A percentile compares a stretch with the other conserved stretches of the same genome.
Conservation (phyloP, 441 rosid species). For the Erysimum cheiri region DNA sequence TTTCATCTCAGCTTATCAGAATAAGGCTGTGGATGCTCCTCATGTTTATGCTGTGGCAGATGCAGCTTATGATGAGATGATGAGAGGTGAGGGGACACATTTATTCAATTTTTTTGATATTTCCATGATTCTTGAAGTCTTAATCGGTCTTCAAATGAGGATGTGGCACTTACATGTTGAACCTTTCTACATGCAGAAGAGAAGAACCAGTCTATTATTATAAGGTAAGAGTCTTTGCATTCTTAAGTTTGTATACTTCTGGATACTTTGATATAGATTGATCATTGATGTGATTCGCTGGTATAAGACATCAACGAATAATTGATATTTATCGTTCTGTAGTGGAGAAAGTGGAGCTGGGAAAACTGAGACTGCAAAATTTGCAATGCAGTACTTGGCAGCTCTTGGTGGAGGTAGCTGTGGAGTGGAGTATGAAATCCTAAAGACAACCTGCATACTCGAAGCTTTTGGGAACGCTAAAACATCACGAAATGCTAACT, state of each 20-base stretch:
- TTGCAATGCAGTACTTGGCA: constrained; percentile 92
- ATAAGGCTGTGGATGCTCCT: constrained; percentile 68
- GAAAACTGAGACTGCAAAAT: constrained; percentile 97
- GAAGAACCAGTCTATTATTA: constrained; percentile 45
- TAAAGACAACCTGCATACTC: constrained; percentile 76
- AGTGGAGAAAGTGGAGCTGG: constrained; percentile 99
- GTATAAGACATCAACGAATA: neutral
- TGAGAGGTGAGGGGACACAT: constrained; percentile 65
- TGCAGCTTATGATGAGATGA: constrained; percentile 86
- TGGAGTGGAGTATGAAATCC: constrained; percentile 76
- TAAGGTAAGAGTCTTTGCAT: constrained; percentile 31
- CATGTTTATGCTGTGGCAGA: constrained; percentile 89
- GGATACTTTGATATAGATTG: constrained; percentile 27
- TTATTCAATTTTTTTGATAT: constrained; percentile 13
- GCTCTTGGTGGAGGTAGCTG: constrained; percentile 82
- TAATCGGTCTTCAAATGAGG: constrained; percentile 21
- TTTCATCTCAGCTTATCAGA: constrained; percentile 61
- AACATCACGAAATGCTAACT: constrained; percentile 89
- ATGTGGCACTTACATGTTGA: constrained; percentile 36
- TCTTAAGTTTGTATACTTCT: constrained; percentile 22
- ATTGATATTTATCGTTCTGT: constrained; percentile 40
- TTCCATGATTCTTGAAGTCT: constrained; percentile 11
- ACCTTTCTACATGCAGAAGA: constrained; percentile 45
- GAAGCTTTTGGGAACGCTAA: constrained; percentile 99
- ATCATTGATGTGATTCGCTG: constrained; percentile 13